Conservation (phyloP, 306 rosid genomes). For the Albizia julibrissin region DNA sequence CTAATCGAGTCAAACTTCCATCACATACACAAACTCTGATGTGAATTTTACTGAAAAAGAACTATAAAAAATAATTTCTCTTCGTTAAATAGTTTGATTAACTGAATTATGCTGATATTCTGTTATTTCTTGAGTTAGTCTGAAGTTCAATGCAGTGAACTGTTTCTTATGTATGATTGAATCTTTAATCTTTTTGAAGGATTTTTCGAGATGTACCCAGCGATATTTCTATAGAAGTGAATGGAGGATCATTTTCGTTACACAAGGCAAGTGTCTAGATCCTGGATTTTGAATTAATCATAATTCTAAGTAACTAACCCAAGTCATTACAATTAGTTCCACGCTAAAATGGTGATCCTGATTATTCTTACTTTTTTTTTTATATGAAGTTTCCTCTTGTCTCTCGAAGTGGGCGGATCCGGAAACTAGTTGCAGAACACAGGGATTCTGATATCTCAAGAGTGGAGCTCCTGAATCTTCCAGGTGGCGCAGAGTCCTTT, state of each 20-base stretch:
- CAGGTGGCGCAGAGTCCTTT: constrained; percentile 91
- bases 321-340: not conserved
- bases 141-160: not conserved
- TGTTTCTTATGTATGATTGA: constrained; percentile 30
- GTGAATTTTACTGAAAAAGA: constrained; percentile 1
- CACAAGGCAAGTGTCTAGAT: constrained; percentile 65
- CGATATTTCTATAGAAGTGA: constrained; percentile 86
- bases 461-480: constrained; percentile 90
- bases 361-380: constrained; percentile 6
- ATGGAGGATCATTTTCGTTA: constrained; percentile 71
- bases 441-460: constrained; percentile 88
- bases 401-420: constrained; percentile 91
- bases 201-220: constrained; percentile 98
- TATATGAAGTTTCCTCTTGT: constrained; percentile 93
- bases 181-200: constrained; percentile 53
- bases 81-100: constrained; percentile 9
- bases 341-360: constrained; percentile 20
- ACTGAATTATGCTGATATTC: not conserved
- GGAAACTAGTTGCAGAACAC: constrained; percentile 89
- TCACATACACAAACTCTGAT: not conserved
- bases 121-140: constrained; percentile 13
- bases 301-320: constrained; percentile 10
- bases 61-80: not conserved
- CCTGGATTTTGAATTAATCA: constrained; percentile 18
- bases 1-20: not conserved